Base-by-base conservation (phyloP, 1,284 basidiomycete species). In the Taiwanofungus camphoratus region DNA sequence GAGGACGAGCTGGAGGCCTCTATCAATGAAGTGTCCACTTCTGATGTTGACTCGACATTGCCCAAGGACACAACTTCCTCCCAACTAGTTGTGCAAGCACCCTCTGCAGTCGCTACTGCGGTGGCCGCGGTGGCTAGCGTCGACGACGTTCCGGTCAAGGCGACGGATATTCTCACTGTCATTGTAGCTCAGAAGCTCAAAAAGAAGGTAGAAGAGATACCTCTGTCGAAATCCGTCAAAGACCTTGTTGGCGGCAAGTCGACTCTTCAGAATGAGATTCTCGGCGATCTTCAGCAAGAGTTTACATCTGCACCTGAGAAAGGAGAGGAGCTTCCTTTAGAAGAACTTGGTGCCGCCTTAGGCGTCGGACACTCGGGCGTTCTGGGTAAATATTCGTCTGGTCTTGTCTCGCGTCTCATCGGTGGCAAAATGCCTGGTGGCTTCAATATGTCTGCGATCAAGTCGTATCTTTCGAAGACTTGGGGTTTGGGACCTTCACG, bases 341-440 rank as follows among this genome's bases (percentile, higher is more conserved):
- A 96, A 57, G 95, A 99, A 63, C 84, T 99, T 19, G 96, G 93
- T 29, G 78, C 92, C 30, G 82, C 91, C 6, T 72, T 99, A 30
- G 75, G 78, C 21, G 74, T 82, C 41, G 92, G 92, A 20, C 92
- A 92, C 71, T 70, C 77, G 39, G 93, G 93, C 18, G 64, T 74
- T n/a, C 79, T 96, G 23, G 95, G 95, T 59, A 99, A 99, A 68
- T 92, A 98, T 69, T 91, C 90, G n/a, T 86, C 81, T 46, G 85
- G 92, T 23, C 76, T 99, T 36, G 75, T 98, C 42, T 93, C 93
- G 42, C 89, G 96, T 48, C 77, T 98, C 61, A 76, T 98, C 44
- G 91, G 92, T 45, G 83, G 85, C 47, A 99, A 99, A 71, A 94
- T 99, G 87, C 96, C 96, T 30, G 96, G 96, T 68, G 95, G 95